phyloP scores from a whole-genome alignment of 768 basidiomycete genomes.

The Mycena sanguinolenta region DNA sequence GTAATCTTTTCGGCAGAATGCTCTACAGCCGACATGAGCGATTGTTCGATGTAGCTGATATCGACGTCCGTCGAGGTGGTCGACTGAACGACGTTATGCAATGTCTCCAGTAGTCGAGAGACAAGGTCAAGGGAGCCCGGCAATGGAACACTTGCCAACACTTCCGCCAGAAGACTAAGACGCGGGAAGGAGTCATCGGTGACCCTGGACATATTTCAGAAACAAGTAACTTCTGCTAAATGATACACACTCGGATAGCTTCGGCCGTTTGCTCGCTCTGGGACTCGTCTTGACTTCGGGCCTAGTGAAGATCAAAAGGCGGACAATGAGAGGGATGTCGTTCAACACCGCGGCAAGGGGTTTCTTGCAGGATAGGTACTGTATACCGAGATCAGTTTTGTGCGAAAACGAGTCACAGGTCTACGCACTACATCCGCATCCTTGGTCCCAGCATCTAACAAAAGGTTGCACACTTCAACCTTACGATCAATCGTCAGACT shows the following conservation, averaged over 20 bases:
- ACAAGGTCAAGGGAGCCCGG: constrained; percentile 82
- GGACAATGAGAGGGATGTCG: constrained; percentile 66
- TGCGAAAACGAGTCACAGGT: neutral
- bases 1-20: constrained; percentile 68
- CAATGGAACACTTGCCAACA: constrained; percentile 72
- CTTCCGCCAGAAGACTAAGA: constrained; percentile 75
- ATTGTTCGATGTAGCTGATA: constrained; percentile 83
- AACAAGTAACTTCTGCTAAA: neutral
- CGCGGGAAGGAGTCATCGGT: constrained; percentile 58
- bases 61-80: constrained; percentile 71
- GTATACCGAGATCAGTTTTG: constrained; percentile 12
- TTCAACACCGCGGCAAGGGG: constrained; percentile 62
- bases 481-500: constrained; percentile 66
- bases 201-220: constrained; percentile 37
- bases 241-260: constrained; percentile 65
- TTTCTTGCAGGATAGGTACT: constrained; percentile 64
- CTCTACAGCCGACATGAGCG: constrained; percentile 87
- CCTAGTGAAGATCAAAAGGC: constrained; percentile 64
- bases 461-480: constrained; percentile 63
- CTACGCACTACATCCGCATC: constrained; percentile 63
- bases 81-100: constrained; percentile 74
- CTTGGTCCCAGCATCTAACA: constrained; percentile 68
- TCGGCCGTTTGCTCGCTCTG: constrained; percentile 75
- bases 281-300: constrained; percentile 56
- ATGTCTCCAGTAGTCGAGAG: constrained; percentile 76